Evolutionary conservation across 495 filamentous ascomycete genomes (phyloP), one percentile per base, ranked within the genome.

Genomic region (Recurvomyces mirabilis): DNA sequence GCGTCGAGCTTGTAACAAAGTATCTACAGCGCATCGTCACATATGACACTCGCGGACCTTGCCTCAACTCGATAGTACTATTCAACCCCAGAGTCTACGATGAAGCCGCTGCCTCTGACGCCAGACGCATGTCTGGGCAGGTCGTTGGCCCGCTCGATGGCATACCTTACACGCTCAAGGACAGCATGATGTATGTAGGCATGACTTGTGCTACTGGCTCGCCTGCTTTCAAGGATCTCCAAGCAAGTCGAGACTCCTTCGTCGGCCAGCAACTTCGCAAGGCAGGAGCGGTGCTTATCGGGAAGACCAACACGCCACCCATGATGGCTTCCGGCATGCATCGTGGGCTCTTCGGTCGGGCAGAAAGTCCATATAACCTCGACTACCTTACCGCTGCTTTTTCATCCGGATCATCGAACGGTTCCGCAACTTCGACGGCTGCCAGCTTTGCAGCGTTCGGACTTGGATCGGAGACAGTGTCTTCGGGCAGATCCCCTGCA

Each of bases 241-340:
- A 48, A 3, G 43, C 57, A 0, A 49, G 36, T 15, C 40, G 54
- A 17, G 62, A 65, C 35, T 52, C 62, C 10, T 53, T 53, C 36
- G 55, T 54, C 14, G 57, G 54, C 4, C 38, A 56, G 14, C 39
- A 35, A 19, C 38, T 65, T 6, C 44, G 59, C 23, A 51, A 43
- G 15, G 57, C 60, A 14, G 59, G 62, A 4, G 59, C 53, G 5
- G 48, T 63, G 6, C 22, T 59, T 13, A 47, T 65, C n/a, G 62
- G 60, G 5, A 49, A 46, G 26, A 63, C 62, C 24, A 65, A 65
- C 31, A 63, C 63, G 49, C 60, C 60, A 9, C 55, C 62, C 1
- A 62, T 64, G 60, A 62, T 62, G 26, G 52, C 52, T 28, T 55
- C 56, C 6, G 62, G 62, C 25, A 60, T 58, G 56, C 61, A 65